Percentiles rank a stretch among this genome's conserved stretches.
Evolutionary conservation across 2,329 filamentous ascomycete genomes (phyloP).

Genomic region (Alternaria postmessia): DNA sequence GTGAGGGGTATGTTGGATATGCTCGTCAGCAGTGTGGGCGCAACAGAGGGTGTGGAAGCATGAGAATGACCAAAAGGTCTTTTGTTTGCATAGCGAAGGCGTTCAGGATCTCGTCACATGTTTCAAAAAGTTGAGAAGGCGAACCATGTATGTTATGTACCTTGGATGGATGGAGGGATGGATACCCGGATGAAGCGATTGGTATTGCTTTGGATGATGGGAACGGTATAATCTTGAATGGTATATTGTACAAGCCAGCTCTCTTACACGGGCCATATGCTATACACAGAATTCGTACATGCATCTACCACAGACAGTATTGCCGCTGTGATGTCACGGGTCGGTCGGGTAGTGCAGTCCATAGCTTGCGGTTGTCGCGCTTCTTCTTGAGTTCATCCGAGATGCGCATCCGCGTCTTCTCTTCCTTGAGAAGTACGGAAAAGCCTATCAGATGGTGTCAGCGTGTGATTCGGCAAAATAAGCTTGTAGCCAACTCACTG

Average conservation of each 20-base stretch:
- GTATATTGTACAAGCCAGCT: constrained; percentile 29
- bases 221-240: constrained; percentile 23
- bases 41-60: constrained; percentile 21
- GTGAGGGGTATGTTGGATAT: constrained; percentile 90
- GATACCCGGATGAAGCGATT: constrained; percentile 22
- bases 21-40: constrained; percentile 67
- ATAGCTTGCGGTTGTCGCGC: constrained; percentile 77
- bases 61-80: constrained; percentile 10
- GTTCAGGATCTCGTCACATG: constrained; percentile 30
- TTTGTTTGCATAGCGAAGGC: constrained; percentile 50
- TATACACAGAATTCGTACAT: constrained; percentile 7
- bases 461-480: background rate
- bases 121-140: constrained; percentile 4
- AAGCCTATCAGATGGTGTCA: constrained; percentile 63
- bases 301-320: constrained; percentile 84
- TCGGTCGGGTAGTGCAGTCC: constrained; percentile 87
- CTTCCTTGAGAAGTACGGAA: constrained; percentile 87
- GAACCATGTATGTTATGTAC: constrained; percentile 1
- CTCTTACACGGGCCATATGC: constrained; percentile 2
- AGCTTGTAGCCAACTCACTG: constrained; percentile 64
- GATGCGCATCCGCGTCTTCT: constrained; percentile 84
- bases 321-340: constrained; percentile 84
- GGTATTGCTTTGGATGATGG: constrained; percentile 36
- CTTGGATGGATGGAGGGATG: background rate
- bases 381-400: constrained; percentile 80